A percentile compares a stretch with the other conserved stretches of the same genome.
Evolutionary conservation across 106 monocot genomes (phyloP).

Genomic region (Dendrobium catenatum): DNA sequence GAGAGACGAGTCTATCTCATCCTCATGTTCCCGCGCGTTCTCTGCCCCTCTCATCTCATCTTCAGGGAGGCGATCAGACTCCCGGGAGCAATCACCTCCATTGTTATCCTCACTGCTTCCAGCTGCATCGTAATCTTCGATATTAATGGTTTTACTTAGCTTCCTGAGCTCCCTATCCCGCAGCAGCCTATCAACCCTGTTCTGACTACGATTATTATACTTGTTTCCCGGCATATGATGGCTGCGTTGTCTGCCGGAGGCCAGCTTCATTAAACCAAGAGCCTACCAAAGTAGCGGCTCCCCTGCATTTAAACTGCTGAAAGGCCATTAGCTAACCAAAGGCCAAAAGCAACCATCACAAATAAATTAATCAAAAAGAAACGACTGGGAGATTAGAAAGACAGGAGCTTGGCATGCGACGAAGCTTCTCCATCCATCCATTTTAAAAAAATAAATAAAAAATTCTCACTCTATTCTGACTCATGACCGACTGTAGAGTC

Average conservation of each 20-base stretch:
- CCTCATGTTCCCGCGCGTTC: not conserved
- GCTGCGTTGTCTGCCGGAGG: constrained; percentile 6
- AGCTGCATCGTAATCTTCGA: not conserved
- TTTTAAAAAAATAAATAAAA: not conserved
- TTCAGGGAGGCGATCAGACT: not conserved
- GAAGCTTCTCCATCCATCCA: not conserved
- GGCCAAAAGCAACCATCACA: not conserved
- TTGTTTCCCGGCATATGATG: constrained; percentile 24
- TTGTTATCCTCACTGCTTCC: constrained; percentile 12
- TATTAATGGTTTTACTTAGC: constrained; percentile 21
- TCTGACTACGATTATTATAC: constrained; percentile 32
- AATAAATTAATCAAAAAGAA: not conserved
- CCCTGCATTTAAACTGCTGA: constrained; percentile 18
- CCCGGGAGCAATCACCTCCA: not conserved
- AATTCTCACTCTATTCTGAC: not conserved
- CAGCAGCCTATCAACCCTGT: constrained; percentile 68
- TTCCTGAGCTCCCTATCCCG: constrained; percentile 66
- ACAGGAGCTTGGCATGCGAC: not conserved
- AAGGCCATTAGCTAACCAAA: not conserved
- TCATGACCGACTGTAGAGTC: not conserved
- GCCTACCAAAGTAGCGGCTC: constrained; percentile 1
- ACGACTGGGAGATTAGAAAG: not conserved
- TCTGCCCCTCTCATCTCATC: not conserved
- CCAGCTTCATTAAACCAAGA: constrained; percentile 22
- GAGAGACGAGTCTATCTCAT: not conserved